Base-by-base conservation (phyloP, 148 eudicot species). In the Chenopodium suecicum region DNA sequence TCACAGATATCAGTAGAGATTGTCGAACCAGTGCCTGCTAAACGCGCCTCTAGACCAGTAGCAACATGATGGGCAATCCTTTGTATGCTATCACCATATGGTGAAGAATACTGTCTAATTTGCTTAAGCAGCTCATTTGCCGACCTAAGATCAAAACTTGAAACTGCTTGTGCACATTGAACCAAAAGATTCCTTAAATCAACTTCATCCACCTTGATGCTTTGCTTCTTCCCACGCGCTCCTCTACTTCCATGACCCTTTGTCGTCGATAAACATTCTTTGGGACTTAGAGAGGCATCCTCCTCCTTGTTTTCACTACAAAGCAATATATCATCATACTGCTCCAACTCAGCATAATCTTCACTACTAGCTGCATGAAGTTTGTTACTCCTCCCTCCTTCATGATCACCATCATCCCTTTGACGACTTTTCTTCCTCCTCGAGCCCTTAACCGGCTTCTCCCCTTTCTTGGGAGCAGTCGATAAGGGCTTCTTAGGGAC, bases 261-360 rank as follows among this genome's bases (percentile, higher is more conserved):
- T 50, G 2, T 11, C 22, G 52, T 50, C 4, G 63, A 52, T 46
- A 46, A 9, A 72, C 56, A 72, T n/a, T 44, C 54, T 17, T 72
- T 46, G 5, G 63, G 63, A 47, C 63, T 74, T 25, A 52, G 2
- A 13, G 62, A 74, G n/a, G 77, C 22, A 52, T 27, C 13, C 10
- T 25, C 41, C 10, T 25, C 41, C 2, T 50, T 74, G 41, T 11
- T 6, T 50, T 50, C 82, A 7, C 52, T 78, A 62, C 92, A 91
- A 23, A 88, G 89, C 81, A 90, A 52, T 17, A 89, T 81, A 79
- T 90, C 89, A 79, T 94, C 97, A 74, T 87, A 92, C 75, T 84
- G 71, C 47, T 90, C 89, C 80, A 83, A 67, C 22, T 83, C 85
- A 41, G 46, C 87, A 0, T 88, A 78, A 9, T 88, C 94, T 32